Percentiles rank a stretch among this genome's conserved stretches.
Evolutionary conservation across 2,329 filamentous ascomycete species (phyloP).

Genomic region (Trichoderma cornu-damae): DNA sequence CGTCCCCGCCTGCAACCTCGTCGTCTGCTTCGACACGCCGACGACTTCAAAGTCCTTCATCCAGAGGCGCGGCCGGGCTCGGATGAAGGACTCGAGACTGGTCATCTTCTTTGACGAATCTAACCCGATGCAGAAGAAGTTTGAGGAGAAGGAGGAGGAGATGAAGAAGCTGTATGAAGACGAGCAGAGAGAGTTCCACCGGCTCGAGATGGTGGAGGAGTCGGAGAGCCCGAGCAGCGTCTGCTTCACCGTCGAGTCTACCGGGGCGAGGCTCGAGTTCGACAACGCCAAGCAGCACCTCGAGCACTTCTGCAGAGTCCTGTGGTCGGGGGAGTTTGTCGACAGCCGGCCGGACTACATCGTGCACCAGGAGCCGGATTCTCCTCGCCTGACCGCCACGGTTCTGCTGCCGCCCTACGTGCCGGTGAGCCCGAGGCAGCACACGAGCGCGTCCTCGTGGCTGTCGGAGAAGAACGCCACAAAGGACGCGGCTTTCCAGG

Average conservation of each 20-base stretch:
- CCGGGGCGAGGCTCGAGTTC: conserved; percentile 62
- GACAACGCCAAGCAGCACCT: conserved; percentile 72
- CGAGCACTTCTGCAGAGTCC: conserved; percentile 69
- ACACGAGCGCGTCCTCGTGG: conserved; percentile 48
- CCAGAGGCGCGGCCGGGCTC: conserved; percentile 50
- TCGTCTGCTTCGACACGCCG: conserved; percentile 52
- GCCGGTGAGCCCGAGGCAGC: conserved; percentile 38
- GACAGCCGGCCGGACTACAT: conserved; percentile 65
- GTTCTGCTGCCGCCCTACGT: conserved; percentile 69
- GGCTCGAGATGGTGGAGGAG: conserved; percentile 46
- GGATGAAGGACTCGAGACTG: conserved; percentile 48
- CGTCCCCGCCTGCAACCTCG: conserved; percentile 57
- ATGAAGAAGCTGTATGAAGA: conserved; percentile 68
- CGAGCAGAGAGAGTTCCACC: conserved; percentile 49
- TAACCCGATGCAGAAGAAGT: conserved; percentile 39
- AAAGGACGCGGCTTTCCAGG: conserved; percentile 78
- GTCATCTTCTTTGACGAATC: conserved; percentile 40
- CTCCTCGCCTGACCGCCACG: conserved; percentile 44
- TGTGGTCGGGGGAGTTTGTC: conserved; percentile 55
- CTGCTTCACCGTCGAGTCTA: conserved; percentile 37
- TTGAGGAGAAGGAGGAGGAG: conserved; percentile 62
- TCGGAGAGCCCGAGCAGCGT: conserved; percentile 24
- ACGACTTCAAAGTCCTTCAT: conserved; percentile 53
- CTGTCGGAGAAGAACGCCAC: conserved; percentile 63
- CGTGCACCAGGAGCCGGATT: conserved; percentile 36